These are phyloP conservation scores for Atkinsonella hypoxylon DNA, from an alignment of 2,329 filamentous ascomycete species.

Conservation along the genomic window DNA sequence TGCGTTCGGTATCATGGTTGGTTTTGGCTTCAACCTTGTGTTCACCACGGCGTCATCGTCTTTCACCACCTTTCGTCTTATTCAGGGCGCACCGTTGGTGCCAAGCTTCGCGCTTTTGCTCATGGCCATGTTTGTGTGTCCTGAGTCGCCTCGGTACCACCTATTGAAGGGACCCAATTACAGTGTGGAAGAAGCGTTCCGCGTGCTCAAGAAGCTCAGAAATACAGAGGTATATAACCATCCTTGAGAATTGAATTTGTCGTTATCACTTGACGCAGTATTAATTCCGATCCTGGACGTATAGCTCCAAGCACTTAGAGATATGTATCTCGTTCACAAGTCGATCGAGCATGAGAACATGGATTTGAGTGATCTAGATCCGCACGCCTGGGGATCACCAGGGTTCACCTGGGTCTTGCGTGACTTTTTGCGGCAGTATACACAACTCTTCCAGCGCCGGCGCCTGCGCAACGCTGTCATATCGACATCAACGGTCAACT, in stretches of 20 bases:
- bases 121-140: conserved; percentile 24
- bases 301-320: conserved; percentile 28
- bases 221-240: conserved; percentile 19
- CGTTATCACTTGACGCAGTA: neutral
- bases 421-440: conserved; percentile 17
- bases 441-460: conserved; percentile 16
- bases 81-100: conserved; percentile 27
- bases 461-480: conserved; percentile 21
- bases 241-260: neutral
- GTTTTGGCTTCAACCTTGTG: conserved; percentile 24
- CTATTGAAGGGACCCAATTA: conserved; percentile 26
- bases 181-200: conserved; percentile 24
- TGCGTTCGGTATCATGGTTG: conserved; percentile 24
- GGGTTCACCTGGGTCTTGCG: conserved; percentile 17
- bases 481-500: conserved; percentile 18
- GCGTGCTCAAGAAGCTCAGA: conserved; percentile 22
- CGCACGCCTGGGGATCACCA: conserved; percentile 12
- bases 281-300: neutral
- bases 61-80: conserved; percentile 16
- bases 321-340: conserved; percentile 28
- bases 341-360: conserved; percentile 19
- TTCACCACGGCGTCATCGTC: conserved; percentile 16
- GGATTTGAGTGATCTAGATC: conserved; percentile 13
- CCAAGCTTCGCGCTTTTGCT: conserved; percentile 24
- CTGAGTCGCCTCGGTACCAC: conserved; percentile 30